Base-by-base conservation (phyloP, 208 protist species). In the Blechomonas ayalai region DNA sequence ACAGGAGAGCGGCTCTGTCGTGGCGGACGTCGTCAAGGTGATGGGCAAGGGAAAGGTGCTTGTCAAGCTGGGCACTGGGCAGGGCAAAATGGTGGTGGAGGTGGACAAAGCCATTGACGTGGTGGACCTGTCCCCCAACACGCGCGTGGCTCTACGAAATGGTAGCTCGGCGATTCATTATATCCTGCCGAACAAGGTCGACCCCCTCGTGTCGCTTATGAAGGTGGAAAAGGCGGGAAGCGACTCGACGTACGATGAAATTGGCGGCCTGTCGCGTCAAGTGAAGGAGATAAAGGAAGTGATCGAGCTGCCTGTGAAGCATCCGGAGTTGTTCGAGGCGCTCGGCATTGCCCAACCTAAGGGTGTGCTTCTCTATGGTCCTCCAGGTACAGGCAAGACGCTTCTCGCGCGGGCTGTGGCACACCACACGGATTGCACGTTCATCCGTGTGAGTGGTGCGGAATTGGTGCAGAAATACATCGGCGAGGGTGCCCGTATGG, bases 391-490 rank as follows among this genome's bases (percentile, higher is more conserved):
- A 13, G 90, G 90, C 23, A 99, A 99, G 77, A 99, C 98, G 19
- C 83, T 99, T n/a, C 68, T 99, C 23, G 97, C 97, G 0, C 88
- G 97, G 50, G 98, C 98, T 0, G 98, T 99, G 16, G 97, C 98
- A 1, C 97, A 99, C 64, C 97, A 99, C 89, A 99, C 97, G 0
- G 95, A 97, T 16, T 97, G 91, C 69, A 95, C 84, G 22, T 99
- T 99, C 67, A 99, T 99, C 62, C 94, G 98, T 33, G 98, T 99
- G 3, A 99, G 95, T 39, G 98, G 98, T 16, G 96, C 95, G 23
- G 98, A 99, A 80, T 82, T 99, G 37, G 98, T 99, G 49, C 98
- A 99, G 65, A 99, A 99, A 79, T 99, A 99, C 85, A 99, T 99
- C 68, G 98, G 98, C 47, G 98, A 99, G 70, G 98, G 98, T 35